Percentiles rank a stretch among this genome's conserved stretches.
These are phyloP conservation scores for Teratosphaeria zuluensis DNA, from an alignment of 2,329 filamentous ascomycete species.

Conservation along the genomic window DNA sequence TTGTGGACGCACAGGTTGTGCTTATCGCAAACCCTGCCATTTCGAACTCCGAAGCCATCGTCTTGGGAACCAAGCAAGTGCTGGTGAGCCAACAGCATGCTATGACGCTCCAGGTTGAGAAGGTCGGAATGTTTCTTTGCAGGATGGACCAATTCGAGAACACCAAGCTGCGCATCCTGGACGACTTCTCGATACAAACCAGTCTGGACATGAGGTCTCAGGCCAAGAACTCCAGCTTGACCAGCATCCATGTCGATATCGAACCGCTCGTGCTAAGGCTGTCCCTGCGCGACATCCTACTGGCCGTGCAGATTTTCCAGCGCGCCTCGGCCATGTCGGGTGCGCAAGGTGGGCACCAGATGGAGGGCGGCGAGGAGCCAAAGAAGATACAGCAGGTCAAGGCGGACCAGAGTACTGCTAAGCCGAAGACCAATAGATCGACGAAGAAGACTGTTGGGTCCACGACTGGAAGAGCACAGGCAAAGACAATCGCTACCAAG, in stretches of 20 bases:
- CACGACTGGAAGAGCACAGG: constrained; percentile 29
- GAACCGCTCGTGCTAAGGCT: constrained; percentile 85
- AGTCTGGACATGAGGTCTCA: constrained; percentile 68
- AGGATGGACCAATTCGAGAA: constrained; percentile 97
- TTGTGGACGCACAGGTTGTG: constrained; percentile 94
- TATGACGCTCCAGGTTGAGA: constrained; percentile 81
- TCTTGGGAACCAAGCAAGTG: constrained; percentile 87
- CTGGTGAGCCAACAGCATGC: constrained; percentile 89
- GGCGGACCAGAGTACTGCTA: constrained; percentile 25
- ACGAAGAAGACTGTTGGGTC: constrained; percentile 39
- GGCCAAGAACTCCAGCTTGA: constrained; percentile 51
- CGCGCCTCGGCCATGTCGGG: constrained; percentile 79
- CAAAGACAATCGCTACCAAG: constrained; percentile 38
- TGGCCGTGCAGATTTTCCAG: constrained; percentile 84
- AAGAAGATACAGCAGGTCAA: constrained; percentile 47
- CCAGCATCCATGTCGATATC: constrained; percentile 75
- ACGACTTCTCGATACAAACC: constrained; percentile 88
- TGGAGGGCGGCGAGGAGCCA: constrained; percentile 45
- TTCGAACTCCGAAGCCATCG: constrained; percentile 86
- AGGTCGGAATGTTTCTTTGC: constrained; percentile 96
- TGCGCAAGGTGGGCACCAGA: constrained; percentile 32
- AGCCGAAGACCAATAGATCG: constrained; percentile 20
- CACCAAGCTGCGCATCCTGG: constrained; percentile 79
- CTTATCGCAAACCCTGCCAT: constrained; percentile 90
- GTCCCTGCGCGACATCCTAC: constrained; percentile 85